Evolutionary conservation across 1,139 yeast genomes (phyloP), one percentile per base, ranked within the genome.

Genomic region (Pneumocystis jirovecii): DNA sequence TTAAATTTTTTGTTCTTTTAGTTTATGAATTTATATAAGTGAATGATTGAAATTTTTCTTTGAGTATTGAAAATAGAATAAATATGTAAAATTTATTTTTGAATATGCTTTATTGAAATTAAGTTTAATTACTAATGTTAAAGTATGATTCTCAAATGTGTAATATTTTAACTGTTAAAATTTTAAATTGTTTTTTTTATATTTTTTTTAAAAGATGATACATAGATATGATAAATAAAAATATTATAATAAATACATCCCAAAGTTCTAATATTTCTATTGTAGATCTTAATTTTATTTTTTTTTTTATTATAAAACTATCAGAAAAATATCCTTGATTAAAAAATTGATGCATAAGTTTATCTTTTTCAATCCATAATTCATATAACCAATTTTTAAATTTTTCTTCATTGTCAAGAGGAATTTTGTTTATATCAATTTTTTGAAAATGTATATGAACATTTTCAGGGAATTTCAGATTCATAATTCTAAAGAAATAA

Each of bases 291-390:
- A 68, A 31, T 25, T 64, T 60, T 12, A 66, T 67, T 31, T 67
- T 67, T 12, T 67, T 66, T 61, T 68, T 65, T 35, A 68, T 64
- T n/a, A 25, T 66, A 17, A 64, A 66, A 45, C 66, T 68, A 39
- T 74, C 74, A 2, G 73, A 75, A 70, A 88, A 86, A 1, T 77
- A 72, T 2, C 96, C 96, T 2, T 79, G 76, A 40, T 76, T 73
- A 71, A 83, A 85, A 72, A 82, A 88, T 45, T 75, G 73, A 17
- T 81, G 83, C 83, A 93, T 78, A 66, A 86, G 74, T 62, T 74
- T 75, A 74, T 93, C 97, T 74, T 93, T 93, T 69, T 84, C 86
- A 61, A 78, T 74, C 97, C 97, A 93, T n/a, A 83, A 76, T 1
- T 80, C 76, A 68, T 79, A 80, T 63, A 93, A 75, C 98, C 98